These are phyloP conservation scores for Linnemannia zychae DNA, from an alignment of 192 early-diverging fungal genomes.

Conservation along the genomic window DNA sequence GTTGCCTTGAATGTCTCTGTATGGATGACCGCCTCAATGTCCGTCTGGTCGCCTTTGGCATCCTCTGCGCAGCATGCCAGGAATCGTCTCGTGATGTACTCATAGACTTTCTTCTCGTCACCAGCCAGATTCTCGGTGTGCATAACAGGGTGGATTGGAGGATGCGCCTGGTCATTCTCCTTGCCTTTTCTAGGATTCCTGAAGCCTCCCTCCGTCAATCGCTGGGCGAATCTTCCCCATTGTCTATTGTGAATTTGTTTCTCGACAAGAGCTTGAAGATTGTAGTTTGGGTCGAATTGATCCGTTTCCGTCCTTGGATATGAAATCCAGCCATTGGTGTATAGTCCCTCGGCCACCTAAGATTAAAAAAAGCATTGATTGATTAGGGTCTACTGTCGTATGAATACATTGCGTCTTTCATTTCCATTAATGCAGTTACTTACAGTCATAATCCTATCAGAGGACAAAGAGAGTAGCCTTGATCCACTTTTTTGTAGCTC, in stretches of 20 bases:
- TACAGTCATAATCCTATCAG: constrained; percentile 85
- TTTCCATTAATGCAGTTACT: neutral
- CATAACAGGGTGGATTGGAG: constrained; percentile 94
- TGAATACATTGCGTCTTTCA: too few relatives aligned
- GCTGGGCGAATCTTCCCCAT: constrained; percentile 45
- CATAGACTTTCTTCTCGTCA: constrained; percentile 83
- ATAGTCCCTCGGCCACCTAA: constrained; percentile 89
- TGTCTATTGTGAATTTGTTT: constrained; percentile 61
- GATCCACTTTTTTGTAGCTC: constrained; percentile 92
- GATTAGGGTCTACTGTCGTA: too few relatives aligned
- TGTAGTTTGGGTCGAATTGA: constrained; percentile 83
- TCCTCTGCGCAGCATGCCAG: constrained; percentile 93
- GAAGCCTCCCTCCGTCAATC: constrained; percentile 79
- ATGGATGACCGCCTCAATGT: constrained; percentile 75
- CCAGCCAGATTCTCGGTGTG: constrained; percentile 58
- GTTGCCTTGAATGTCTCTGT: constrained; percentile 82
- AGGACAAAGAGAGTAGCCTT: constrained; percentile 76
- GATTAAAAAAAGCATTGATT: too few relatives aligned
- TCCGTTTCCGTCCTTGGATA: constrained; percentile 98
- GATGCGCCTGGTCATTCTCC: constrained; percentile 97
- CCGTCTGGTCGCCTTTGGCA: constrained; percentile 89
- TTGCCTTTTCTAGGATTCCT: constrained; percentile 81
- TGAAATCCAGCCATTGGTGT: constrained; percentile 91
- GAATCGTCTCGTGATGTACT: constrained; percentile 90
- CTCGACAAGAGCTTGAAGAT: constrained; percentile 73